A percentile compares a stretch with the other conserved stretches of the same genome.
Conservation (phyloP, 2,329 filamentous ascomycete genomes). For the Kalmusia sp. region DNA sequence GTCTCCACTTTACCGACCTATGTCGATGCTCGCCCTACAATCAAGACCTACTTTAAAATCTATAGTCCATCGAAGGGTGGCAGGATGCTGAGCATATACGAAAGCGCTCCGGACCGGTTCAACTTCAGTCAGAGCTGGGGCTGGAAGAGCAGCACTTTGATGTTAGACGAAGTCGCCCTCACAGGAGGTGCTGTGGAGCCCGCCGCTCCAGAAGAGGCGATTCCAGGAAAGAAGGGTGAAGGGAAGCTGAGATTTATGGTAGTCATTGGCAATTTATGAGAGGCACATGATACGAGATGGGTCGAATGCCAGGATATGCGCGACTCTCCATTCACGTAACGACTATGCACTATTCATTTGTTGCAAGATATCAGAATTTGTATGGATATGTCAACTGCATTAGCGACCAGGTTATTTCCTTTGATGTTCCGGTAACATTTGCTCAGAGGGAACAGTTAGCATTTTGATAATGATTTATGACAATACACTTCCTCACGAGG, state of each 20-base stretch:
- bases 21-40: slow-evolving; percentile 62
- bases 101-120: slow-evolving; percentile 64
- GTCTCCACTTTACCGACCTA: slow-evolving; percentile 59
- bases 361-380: slow-evolving; percentile 1
- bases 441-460: neutral
- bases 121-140: slow-evolving; percentile 68
- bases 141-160: slow-evolving; percentile 67
- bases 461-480: neutral
- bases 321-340: neutral
- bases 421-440: neutral
- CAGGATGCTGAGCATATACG: slow-evolving; percentile 65
- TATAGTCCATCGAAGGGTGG: slow-evolving; percentile 66
- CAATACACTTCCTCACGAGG: too few relatives aligned
- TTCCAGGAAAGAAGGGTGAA: slow-evolving; percentile 50
- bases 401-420: neutral
- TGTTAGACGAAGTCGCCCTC: slow-evolving; percentile 56
- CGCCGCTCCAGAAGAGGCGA: slow-evolving; percentile 20
- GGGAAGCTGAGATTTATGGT: slow-evolving; percentile 65
- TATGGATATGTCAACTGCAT: neutral
- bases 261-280: slow-evolving; percentile 60
- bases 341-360: neutral
- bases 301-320: neutral
- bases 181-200: slow-evolving; percentile 27
- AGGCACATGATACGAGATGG: neutral
- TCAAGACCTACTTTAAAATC: slow-evolving; percentile 69